A percentile compares a stretch with the other conserved stretches of the same genome.
Evolutionary conservation across 2,329 filamentous ascomycete species (phyloP).

Genomic region (Periconia sp.): DNA sequence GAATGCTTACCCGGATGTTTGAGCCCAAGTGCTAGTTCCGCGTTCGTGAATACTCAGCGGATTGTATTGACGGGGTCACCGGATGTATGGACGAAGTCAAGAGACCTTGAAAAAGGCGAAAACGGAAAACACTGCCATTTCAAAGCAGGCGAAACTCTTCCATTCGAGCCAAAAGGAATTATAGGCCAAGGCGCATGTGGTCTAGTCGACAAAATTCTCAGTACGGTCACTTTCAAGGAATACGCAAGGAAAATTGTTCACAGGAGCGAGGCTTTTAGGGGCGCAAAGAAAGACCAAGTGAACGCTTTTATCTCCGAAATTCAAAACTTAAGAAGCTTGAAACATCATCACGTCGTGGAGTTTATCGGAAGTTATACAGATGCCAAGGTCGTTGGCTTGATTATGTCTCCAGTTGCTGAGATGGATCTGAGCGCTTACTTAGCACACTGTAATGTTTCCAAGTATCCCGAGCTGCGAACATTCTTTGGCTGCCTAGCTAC

Average conservation of each 20-base stretch:
- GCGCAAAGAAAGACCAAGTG: conserved; percentile 9
- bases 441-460: conserved; percentile 2
- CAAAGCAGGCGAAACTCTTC: conserved; percentile 4
- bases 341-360: conserved; percentile 31
- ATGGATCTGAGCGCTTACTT: conserved; percentile 20
- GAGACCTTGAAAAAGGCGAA: conserved; percentile 10
- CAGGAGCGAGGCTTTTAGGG: conserved; percentile 11
- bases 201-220: conserved; percentile 22
- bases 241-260: conserved; percentile 27
- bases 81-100: conserved; percentile 10
- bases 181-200: conserved; percentile 23
- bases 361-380: conserved; percentile 37
- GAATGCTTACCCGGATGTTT: conserved; percentile 1
- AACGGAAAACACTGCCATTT: conserved; percentile 13
- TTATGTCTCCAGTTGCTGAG: conserved; percentile 31
- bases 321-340: conserved; percentile 11
- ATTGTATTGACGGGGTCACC: conserved; percentile 11
- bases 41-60: conserved; percentile 15
- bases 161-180: conserved; percentile 10
- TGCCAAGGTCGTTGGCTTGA: conserved; percentile 23
- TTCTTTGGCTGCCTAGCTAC: conserved; percentile 18
- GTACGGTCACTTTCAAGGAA: conserved; percentile 17
- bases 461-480: conserved; percentile 11
- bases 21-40: not conserved
- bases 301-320: conserved; percentile 18